Evolutionary conservation across 208 protist genomes (phyloP).

Genomic region (Crithidia mellificae): DNA sequence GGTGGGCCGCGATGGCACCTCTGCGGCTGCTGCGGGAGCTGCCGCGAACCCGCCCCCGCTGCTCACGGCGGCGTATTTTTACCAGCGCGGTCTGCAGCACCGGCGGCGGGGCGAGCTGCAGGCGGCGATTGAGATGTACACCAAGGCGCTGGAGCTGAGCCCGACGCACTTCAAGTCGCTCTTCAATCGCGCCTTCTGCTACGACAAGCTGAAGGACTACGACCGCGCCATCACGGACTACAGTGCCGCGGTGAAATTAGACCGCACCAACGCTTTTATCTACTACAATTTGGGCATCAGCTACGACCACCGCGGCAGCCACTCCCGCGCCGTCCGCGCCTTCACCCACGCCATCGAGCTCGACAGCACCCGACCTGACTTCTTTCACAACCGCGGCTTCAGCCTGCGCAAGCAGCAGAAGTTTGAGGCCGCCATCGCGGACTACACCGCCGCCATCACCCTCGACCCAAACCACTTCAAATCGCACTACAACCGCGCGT

Average conservation of each 20-base stretch:
- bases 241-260: slow-evolving; percentile 57
- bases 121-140: slow-evolving; percentile 83
- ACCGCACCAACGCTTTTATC: slow-evolving; percentile 81
- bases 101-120: slow-evolving; percentile 67
- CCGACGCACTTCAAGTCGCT: slow-evolving; percentile 84
- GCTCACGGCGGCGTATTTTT: slow-evolving; percentile 46
- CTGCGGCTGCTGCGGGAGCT: neutral
- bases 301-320: slow-evolving; percentile 63
- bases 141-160: slow-evolving; percentile 67
- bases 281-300: slow-evolving; percentile 91
- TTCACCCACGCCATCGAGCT: slow-evolving; percentile 78
- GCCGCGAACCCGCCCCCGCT: neutral
- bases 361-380: slow-evolving; percentile 64
- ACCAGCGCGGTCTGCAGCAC: slow-evolving; percentile 71
- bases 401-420: slow-evolving; percentile 60
- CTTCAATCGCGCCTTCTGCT: slow-evolving; percentile 90
- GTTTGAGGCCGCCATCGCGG: slow-evolving; percentile 68
- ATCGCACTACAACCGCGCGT: slow-evolving; percentile 93
- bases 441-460: slow-evolving; percentile 76
- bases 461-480: slow-evolving; percentile 89
- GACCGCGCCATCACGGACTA: slow-evolving; percentile 78
- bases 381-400: slow-evolving; percentile 88
- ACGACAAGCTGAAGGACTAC: slow-evolving; percentile 69
- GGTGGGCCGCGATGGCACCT: too few relatives aligned
- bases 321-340: slow-evolving; percentile 55